A percentile compares a stretch with the other conserved stretches of the same genome.
These are phyloP conservation scores for Deakozyma indianensis DNA, from an alignment of 805 yeast species.

Conservation along the genomic window DNA sequence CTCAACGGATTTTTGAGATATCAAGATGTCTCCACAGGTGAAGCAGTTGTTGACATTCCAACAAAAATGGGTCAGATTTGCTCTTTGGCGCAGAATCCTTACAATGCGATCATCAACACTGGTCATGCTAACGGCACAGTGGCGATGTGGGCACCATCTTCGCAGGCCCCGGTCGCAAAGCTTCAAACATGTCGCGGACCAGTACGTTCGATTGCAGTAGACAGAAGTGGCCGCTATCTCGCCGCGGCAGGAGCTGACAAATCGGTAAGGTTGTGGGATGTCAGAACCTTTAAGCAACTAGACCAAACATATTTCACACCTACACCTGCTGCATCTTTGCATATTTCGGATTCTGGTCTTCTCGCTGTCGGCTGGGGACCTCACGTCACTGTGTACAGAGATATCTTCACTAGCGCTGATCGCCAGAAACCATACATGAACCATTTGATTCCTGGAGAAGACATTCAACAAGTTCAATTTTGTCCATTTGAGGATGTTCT, in stretches of 20 bases:
- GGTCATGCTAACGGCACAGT: slow-evolving; percentile 93
- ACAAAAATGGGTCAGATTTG: slow-evolving; percentile 86
- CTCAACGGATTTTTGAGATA: slow-evolving; percentile 78
- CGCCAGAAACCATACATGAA: slow-evolving; percentile 62
- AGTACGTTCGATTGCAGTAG: slow-evolving; percentile 68
- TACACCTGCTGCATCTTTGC: slow-evolving; percentile 69
- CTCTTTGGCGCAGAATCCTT: slow-evolving; percentile 80
- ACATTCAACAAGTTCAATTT: slow-evolving; percentile 49
- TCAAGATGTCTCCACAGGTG: slow-evolving; percentile 93
- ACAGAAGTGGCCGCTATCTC: slow-evolving; percentile 89
- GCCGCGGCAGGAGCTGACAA: slow-evolving; percentile 83
- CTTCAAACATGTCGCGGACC: slow-evolving; percentile 77
- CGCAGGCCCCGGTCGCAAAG: slow-evolving; percentile 74
- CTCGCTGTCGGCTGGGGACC: slow-evolving; percentile 92
- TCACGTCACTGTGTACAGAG: slow-evolving; percentile 90
- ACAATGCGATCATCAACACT: slow-evolving; percentile 88
- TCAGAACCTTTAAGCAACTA: slow-evolving; percentile 64
- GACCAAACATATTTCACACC: slow-evolving; percentile 60
- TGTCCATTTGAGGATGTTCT: slow-evolving; percentile 96
- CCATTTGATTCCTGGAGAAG: slow-evolving; percentile 69
- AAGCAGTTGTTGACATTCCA: slow-evolving; percentile 63
- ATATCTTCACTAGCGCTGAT: slow-evolving; percentile 44
- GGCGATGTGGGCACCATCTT: slow-evolving; percentile 83
- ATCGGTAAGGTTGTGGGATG: slow-evolving; percentile 81
- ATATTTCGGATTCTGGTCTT: slow-evolving; percentile 77